Percentiles rank a stretch among this genome's conserved stretches.
These are phyloP conservation scores for Rhizophagus clarus DNA, from an alignment of 192 early-diverging fungal species.

Conservation along the genomic window DNA sequence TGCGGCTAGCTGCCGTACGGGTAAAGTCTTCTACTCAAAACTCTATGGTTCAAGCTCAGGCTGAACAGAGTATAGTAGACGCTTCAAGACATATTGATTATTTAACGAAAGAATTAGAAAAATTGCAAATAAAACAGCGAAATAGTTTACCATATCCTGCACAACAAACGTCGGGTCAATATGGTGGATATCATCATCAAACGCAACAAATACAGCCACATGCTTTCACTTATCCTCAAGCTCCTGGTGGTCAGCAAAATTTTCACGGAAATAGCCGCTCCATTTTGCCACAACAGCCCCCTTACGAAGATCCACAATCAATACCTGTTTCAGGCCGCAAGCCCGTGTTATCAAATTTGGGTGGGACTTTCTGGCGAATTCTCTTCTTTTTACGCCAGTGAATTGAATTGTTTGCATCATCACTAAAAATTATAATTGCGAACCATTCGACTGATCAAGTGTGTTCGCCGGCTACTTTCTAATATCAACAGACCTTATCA, in stretches of 20 bases:
- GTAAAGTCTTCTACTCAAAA: constrained; percentile 37
- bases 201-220: neutral
- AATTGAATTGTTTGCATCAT: constrained; percentile 35
- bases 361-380: constrained; percentile 31
- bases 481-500: constrained; percentile 64
- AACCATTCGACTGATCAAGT: constrained; percentile 29
- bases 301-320: neutral
- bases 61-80: constrained; percentile 70
- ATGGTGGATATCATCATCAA: neutral
- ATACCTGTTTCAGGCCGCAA: constrained; percentile 7
- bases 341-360: constrained; percentile 24
- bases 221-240: neutral
- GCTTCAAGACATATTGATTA: constrained; percentile 70
- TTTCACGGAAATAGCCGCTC: too few relatives aligned
- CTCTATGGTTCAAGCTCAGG: constrained; percentile 62
- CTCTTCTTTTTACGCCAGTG: constrained; percentile 33
- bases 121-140: constrained; percentile 59
- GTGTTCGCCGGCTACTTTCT: constrained; percentile 29
- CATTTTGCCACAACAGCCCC: neutral
- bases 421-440: constrained; percentile 29
- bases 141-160: constrained; percentile 36
- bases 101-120: constrained; percentile 66
- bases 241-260: neutral
- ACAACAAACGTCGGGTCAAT: constrained; percentile 23
- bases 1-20: constrained; percentile 63